Evolutionary conservation across 1,284 basidiomycete species (phyloP), one percentile per base, ranked within the genome.

Genomic region (Fomitiporia mediterranea): DNA sequence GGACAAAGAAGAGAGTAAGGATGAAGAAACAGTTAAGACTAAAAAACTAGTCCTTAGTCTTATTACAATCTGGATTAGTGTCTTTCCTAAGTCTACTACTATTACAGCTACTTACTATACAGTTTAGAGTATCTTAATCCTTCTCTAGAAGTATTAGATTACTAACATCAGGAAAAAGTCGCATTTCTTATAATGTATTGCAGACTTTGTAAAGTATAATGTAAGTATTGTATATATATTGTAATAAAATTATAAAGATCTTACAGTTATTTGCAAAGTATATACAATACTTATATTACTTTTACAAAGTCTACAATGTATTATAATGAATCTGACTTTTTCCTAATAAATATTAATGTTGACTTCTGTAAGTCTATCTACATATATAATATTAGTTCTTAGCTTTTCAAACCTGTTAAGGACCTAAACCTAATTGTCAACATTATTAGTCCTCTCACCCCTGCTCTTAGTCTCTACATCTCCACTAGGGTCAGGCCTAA

Each of bases 61-160:
- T 5, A 67, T 73, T 61, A 69, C 74, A 0, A 64, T 77, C 0
- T 78, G 74, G 74, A 53, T 77, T 34, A 69, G 67, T 0, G 69
- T 72, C 56, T 5, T 6, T 57, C 74, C 73, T 13, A 64, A 64
- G 37, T 68, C 70, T 58, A 74, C 69, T 64, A 65, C 68, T 30
- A 0, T 70, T 57, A 64, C 67, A 8, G 65, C 60, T 56, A 71
- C 72, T 59, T 70, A 74, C 62, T 63, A 72, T 0, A 69, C 66
- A 59, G 70, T 73, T 37, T 66, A 68, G 9, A 59, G 65, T 30
- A 73, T 77, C 63, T 69, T 77, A 52, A 44, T 34, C 0, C 68
- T 76, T 62, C 69, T 74, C 0, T 2, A 1, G 58, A 62, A 69
- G 55, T 61, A 73, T 38, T 64, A 62, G 59, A 66, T 72, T 56